Base-by-base conservation (phyloP, 805 yeast species). In the Cyberlindnera amylophila region DNA sequence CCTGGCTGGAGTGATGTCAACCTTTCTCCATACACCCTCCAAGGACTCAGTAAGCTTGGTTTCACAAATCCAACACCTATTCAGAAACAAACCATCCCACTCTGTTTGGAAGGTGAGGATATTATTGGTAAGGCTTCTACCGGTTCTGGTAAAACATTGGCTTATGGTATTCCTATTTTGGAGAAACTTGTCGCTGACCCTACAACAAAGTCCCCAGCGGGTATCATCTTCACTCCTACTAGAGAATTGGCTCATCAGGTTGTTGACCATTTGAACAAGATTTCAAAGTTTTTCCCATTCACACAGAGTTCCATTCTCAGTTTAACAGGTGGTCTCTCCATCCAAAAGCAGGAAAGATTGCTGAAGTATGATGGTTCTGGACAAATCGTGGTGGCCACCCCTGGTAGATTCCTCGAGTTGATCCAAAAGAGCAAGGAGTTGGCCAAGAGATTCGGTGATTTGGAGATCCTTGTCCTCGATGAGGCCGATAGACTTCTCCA, bases 201-300 rank as follows among this genome's bases (percentile, higher is more conserved):
- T 6, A 52, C 59, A 4, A 53, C 57, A 4, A 60, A 57, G 17
- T 56, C 71, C 17, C 90, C 96, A 4, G 67, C 79, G 4, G 98
- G 89, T 4, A 68, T 93, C 11, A 76, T 93, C 23, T 85, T 93
- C 57, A 84, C 96, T 0, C 99, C 99, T 26, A 93, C 99, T 0
- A 77, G 99, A 71, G 99, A 93, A 62, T 73, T 93, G 55, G 98
- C 96, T 0, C 91, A 85, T 51, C 99, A 93, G 66, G 96, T 93
- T 38, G 79, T 81, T 32, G 79, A 82, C 46, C 98, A 93, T 66
- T 61, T 93, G 49, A 75, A 77, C 51, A 63, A 62, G 24, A 53
- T 84, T 28, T 64, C 82, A 42, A 73, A 67, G 49, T 74, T 53
- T 52, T 73, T 75, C 50, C 83, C 79, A 14, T 69, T 73, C 43